These are phyloP conservation scores for Stygiomarasmius scandens DNA, from an alignment of 1,284 basidiomycete genomes.

Conservation along the genomic window DNA sequence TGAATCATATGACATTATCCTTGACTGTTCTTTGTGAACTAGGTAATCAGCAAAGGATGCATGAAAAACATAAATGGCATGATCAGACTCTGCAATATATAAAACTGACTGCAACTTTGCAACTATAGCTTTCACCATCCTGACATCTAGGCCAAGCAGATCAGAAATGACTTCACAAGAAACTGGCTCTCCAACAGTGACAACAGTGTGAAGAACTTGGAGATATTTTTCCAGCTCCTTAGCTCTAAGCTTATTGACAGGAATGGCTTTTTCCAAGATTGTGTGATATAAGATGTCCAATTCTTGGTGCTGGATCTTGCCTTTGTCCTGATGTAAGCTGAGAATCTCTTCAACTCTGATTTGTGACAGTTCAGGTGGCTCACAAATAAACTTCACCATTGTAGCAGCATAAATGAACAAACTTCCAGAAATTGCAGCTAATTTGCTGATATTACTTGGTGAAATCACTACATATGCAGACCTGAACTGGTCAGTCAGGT, in stretches of 20 bases:
- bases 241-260: background rate
- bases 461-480: background rate
- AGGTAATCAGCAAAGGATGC: constrained; percentile 1
- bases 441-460: background rate
- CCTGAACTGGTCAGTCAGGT: background rate
- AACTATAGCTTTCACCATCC: background rate
- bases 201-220: background rate
- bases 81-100: background rate
- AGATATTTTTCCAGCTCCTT: background rate
- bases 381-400: background rate
- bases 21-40: background rate
- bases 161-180: background rate
- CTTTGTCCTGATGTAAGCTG: too few species aligned
- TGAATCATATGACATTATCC: background rate
- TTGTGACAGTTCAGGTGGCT: too few species aligned
- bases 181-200: background rate
- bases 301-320: background rate
- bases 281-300: background rate
- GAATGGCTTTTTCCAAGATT: background rate
- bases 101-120: background rate
- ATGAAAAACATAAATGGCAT: background rate
- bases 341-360: too few species aligned
- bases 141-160: background rate
- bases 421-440: background rate
- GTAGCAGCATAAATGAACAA: constrained; percentile 3